These are phyloP conservation scores for Penicillium waksmanii DNA, from an alignment of 495 filamentous ascomycete genomes.

Conservation along the genomic window DNA sequence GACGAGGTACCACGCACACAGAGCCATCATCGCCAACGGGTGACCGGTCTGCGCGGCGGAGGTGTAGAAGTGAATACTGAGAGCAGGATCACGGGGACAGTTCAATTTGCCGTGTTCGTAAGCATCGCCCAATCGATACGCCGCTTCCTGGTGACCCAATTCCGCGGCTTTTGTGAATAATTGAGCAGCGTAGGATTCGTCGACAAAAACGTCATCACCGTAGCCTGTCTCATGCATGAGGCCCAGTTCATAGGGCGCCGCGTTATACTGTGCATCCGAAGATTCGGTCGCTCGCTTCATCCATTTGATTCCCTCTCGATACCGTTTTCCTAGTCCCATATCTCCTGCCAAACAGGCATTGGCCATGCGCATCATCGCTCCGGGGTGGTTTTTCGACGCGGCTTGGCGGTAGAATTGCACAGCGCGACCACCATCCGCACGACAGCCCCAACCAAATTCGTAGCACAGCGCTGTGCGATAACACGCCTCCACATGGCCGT, in stretches of 20 bases:
- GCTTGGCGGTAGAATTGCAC: conserved; percentile 90
- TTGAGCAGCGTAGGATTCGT: conserved; percentile 89
- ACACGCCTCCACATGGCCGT: conserved; percentile 94
- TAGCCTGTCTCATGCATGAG: conserved; percentile 85
- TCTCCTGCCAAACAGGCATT: conserved; percentile 88
- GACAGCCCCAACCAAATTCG: conserved; percentile 96
- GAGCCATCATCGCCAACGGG: conserved; percentile 93
- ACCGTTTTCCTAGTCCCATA: conserved; percentile 80
- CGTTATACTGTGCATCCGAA: conserved; percentile 88
- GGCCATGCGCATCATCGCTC: conserved; percentile 89
- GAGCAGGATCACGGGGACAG: conserved; percentile 86
- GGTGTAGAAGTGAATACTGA: conserved; percentile 98
- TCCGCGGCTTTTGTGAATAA: conserved; percentile 94
- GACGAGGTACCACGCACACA: conserved; percentile 98
- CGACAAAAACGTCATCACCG: conserved; percentile 89
- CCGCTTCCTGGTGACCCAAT: conserved; percentile 83
- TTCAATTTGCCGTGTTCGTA: conserved; percentile 90
- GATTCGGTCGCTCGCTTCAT: conserved; percentile 89
- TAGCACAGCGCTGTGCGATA: conserved; percentile 95
- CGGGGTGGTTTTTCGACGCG: conserved; percentile 91
- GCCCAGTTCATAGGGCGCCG: conserved; percentile 89
- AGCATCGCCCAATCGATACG: conserved; percentile 87
- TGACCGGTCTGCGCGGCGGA: conserved; percentile 83
- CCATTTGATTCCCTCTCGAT: conserved; percentile 95
- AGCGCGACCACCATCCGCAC: conserved; percentile 85